A percentile compares a stretch with the other conserved stretches of the same genome.
These are phyloP conservation scores for Xylariaceae sp. DNA, from an alignment of 2,329 filamentous ascomycete genomes.

Conservation along the genomic window DNA sequence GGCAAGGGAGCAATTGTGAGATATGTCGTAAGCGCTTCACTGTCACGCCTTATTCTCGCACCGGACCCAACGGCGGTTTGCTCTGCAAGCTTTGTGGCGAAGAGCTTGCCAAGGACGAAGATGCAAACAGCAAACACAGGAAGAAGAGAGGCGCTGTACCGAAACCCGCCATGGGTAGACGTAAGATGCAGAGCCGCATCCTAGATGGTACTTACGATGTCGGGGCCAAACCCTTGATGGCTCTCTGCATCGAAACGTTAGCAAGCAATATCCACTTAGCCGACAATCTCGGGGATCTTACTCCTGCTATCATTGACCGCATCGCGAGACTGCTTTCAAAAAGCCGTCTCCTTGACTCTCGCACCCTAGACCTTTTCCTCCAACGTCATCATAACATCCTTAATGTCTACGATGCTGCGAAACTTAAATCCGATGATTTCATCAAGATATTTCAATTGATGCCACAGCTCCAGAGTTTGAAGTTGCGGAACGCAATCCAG, in stretches of 20 bases:
- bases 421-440: constrained; percentile 71
- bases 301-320: constrained; percentile 52
- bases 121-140: constrained; percentile 53
- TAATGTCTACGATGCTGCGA: constrained; percentile 55
- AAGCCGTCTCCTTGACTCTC: constrained; percentile 50
- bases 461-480: constrained; percentile 64
- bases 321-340: constrained; percentile 59
- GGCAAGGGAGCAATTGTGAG: constrained; percentile 85
- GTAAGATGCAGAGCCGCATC: constrained; percentile 77
- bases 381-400: constrained; percentile 49
- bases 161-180: constrained; percentile 57
- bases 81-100: constrained; percentile 79
- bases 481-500: constrained; percentile 81
- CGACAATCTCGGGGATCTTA: constrained; percentile 58
- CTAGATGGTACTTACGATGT: constrained; percentile 67
- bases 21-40: constrained; percentile 84
- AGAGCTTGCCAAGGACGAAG: constrained; percentile 63
- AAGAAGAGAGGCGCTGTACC: constrained; percentile 48
- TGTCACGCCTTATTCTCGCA: constrained; percentile 82
- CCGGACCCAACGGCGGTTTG: constrained; percentile 78
- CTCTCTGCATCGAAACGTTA: constrained; percentile 59
- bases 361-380: constrained; percentile 55
- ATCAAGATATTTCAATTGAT: constrained; percentile 74
- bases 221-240: constrained; percentile 65
- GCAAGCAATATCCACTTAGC: constrained; percentile 60